Evolutionary conservation across 495 filamentous ascomycete genomes (phyloP), one percentile per base, ranked within the genome.

Genomic region (Aspergillus ellipticus): DNA sequence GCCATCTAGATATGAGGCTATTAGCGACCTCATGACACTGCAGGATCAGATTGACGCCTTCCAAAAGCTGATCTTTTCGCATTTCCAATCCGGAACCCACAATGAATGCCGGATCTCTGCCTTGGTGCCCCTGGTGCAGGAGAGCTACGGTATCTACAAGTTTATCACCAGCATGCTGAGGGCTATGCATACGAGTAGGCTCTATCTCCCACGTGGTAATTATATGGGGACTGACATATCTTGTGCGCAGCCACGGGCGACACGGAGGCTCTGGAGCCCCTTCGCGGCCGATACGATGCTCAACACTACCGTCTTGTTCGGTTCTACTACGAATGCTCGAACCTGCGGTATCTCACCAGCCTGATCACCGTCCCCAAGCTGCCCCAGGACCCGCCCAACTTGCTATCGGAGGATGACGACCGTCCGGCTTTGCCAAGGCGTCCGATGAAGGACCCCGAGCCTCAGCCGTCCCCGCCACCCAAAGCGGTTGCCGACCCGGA

Each of bases 251-350:
- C 89, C 31, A 96, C 94, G 20, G 92, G 95, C 42, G 94, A 97
- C 62, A 88, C 94, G 61, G 94, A 96, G 60, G 95, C 93, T n/a
- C 78, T 98, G 17, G 88, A 91, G 57, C 94, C 92, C 1, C 81
- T 98, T 2, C 84, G 93, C 46, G 80, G 82, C 53, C 82, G 92
- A 61, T 98, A 97, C 63, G 87, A 97, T 69, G 89, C 92, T 21
- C 95, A 97, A 62, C 94, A 97, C 70, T 88, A 97, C 73, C 89
- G 94, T 21, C 82, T 98, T 16, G 88, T 96, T 61, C 92, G 94
- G 60, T 98, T 96, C 74, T 98, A 97, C 74, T 97, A 96, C 70
- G 94, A 98, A 74, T 98, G 94, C 74, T 97, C 93, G 5, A 97
- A 96, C 70, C 75, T 98, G 54, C 87, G 93, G 52, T 98, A 98